A percentile compares a stretch with the other conserved stretches of the same genome.
These are phyloP conservation scores for Geranium brycei DNA, from an alignment of 345 rosid species.

Conservation along the genomic window DNA sequence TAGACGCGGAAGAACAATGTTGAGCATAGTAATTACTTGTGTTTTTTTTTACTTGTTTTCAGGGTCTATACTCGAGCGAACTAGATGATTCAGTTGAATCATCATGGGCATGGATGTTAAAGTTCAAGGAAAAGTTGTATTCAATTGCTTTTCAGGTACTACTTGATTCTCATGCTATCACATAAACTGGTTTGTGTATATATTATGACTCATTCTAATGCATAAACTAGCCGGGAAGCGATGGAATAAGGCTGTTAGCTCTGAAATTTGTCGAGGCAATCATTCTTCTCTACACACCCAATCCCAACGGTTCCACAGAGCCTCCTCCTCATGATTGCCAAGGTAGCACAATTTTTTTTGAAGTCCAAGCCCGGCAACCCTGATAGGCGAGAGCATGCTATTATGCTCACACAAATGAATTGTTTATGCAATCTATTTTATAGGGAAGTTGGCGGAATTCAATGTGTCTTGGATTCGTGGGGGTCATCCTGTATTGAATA, in stretches of 20 bases:
- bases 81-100: slow-evolving; percentile 50
- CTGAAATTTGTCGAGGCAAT: slow-evolving; percentile 83
- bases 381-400: not conserved
- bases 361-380: not conserved
- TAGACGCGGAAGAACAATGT: not conserved
- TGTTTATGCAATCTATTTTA: slow-evolving; percentile 21
- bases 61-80: slow-evolving; percentile 70
- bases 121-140: slow-evolving; percentile 74
- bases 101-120: slow-evolving; percentile 72
- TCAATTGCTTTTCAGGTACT: slow-evolving; percentile 66
- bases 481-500: slow-evolving; percentile 72
- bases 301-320: slow-evolving; percentile 49
- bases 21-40: slow-evolving; percentile 1
- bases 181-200: slow-evolving; percentile 9
- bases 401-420: slow-evolving; percentile 7
- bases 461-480: slow-evolving; percentile 77
- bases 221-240: slow-evolving; percentile 53
- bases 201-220: slow-evolving; percentile 19
- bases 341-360: slow-evolving; percentile 32
- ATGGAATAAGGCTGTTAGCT: slow-evolving; percentile 64
- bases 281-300: slow-evolving; percentile 76
- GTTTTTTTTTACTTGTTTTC: slow-evolving; percentile 14
- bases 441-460: slow-evolving; percentile 49
- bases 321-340: slow-evolving; percentile 33
- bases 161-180: slow-evolving; percentile 7